Conservation (phyloP, 1,284 basidiomycete genomes). For the Ceratobasidium sp. region DNA sequence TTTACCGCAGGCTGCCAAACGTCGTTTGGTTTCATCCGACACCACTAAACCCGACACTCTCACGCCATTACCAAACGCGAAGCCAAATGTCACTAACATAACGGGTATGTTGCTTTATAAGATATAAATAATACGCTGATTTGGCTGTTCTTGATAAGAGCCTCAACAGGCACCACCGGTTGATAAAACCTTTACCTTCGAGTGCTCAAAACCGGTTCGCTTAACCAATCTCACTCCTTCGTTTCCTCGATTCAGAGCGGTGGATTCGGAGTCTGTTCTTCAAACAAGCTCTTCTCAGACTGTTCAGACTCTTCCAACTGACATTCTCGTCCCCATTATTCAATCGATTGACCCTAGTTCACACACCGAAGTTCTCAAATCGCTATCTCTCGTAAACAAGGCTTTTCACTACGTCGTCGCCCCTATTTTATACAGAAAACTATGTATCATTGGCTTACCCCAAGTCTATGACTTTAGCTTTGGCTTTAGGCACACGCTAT, state of each 20-base stretch:
- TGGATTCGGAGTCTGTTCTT: background rate
- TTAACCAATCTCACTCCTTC: background rate
- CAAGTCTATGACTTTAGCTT: constrained; percentile 22
- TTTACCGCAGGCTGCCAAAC: background rate
- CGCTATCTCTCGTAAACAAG: constrained; percentile 28
- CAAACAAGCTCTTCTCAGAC: background rate
- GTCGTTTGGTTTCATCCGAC: background rate
- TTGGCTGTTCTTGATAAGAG: background rate
- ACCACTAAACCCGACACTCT: background rate
- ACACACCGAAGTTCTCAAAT: constrained; percentile 5
- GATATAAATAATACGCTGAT: too few relatives aligned
- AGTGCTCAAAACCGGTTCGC: background rate
- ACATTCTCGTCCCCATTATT: constrained; percentile 4
- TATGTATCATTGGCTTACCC: background rate
- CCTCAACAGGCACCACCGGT: background rate
- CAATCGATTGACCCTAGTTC: constrained; percentile 7
- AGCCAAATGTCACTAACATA: background rate
- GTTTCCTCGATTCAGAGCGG: background rate
- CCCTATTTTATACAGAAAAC: constrained; percentile 14
- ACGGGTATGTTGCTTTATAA: background rate
- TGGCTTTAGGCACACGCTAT: constrained; percentile 6
- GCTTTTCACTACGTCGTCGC: constrained; percentile 21
- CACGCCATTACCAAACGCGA: background rate
- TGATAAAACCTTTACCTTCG: background rate
- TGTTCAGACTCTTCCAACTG: constrained; percentile 26